Evolutionary conservation across 1,284 basidiomycete genomes (phyloP).

Genomic region (Kwoniella shivajii): DNA sequence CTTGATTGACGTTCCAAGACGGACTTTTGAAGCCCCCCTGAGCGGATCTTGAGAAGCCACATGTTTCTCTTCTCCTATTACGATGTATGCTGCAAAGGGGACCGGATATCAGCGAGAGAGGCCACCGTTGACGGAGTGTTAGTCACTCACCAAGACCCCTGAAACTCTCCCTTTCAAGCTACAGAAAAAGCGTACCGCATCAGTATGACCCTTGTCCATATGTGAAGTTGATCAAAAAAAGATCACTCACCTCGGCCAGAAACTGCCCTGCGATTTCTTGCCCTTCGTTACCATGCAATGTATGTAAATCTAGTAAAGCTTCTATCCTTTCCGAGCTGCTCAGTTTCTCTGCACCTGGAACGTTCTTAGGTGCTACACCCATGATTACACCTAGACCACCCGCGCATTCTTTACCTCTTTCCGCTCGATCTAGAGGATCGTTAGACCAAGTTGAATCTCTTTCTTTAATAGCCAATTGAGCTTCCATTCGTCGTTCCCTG

Average conservation of each 20-base stretch:
- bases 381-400: slow-evolving; percentile 79
- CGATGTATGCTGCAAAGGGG: slow-evolving; percentile 66
- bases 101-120: background rate
- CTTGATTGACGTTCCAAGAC: slow-evolving; percentile 79
- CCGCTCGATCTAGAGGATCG: slow-evolving; percentile 75
- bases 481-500: slow-evolving; percentile 71
- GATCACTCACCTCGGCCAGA: slow-evolving; percentile 70
- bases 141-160: slow-evolving; percentile 70
- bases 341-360: slow-evolving; percentile 59
- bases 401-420: slow-evolving; percentile 75
- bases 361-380: slow-evolving; percentile 69
- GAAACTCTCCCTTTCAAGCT: slow-evolving; percentile 81
- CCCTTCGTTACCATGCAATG: slow-evolving; percentile 86
- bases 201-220: slow-evolving; percentile 1
- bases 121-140: background rate
- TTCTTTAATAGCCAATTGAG: slow-evolving; percentile 71
- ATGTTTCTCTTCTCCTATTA: slow-evolving; percentile 95
- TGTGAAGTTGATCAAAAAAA: slow-evolving; percentile 11
- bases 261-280: slow-evolving; percentile 89
- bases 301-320: slow-evolving; percentile 77
- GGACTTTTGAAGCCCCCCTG: slow-evolving; percentile 76
- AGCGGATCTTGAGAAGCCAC: slow-evolving; percentile 80
- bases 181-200: background rate
- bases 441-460: slow-evolving; percentile 76
- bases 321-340: slow-evolving; percentile 82